Conservation (phyloP, 1,284 basidiomycete genomes). For the Cystobasidiaceae sp. region DNA sequence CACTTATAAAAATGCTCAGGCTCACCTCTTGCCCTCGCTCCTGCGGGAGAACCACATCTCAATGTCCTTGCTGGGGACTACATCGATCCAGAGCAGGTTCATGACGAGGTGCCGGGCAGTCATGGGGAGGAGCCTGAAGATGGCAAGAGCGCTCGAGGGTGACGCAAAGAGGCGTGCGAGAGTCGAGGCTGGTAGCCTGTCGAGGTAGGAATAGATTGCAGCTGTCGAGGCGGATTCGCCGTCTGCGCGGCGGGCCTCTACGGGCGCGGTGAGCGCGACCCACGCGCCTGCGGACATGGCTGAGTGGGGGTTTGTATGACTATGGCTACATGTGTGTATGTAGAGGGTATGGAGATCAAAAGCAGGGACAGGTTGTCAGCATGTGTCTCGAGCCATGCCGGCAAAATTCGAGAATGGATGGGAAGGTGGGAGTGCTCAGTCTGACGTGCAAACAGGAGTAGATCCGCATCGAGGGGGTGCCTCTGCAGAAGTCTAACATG, state of each 20-base stretch:
- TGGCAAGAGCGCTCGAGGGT: conserved; percentile 86
- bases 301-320: no score
- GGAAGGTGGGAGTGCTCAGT: conserved; percentile 19
- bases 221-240: conserved; percentile 24
- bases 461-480: conserved; percentile 9
- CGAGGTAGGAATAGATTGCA: conserved; percentile 62
- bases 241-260: background rate
- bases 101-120: conserved; percentile 85
- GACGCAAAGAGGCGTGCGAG: conserved; percentile 78
- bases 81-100: conserved; percentile 86
- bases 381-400: background rate
- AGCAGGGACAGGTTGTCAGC: no score
- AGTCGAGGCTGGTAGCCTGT: conserved; percentile 76
- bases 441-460: conserved; percentile 35
- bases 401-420: conserved; percentile 3
- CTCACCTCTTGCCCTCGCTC: conserved; percentile 65
- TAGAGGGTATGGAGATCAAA: no score
- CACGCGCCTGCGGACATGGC: conserved; percentile 16
- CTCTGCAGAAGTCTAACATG: conserved; percentile 36
- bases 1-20: no score
- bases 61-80: conserved; percentile 64
- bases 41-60: conserved; percentile 67
- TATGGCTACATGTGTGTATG: no score
- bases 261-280: conserved; percentile 27
- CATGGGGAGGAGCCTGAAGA: conserved; percentile 81